A percentile compares a stretch with the other conserved stretches of the same genome.
Conservation (phyloP, 192 early-diverging fungal species). For the Powellomyces hirtus region DNA sequence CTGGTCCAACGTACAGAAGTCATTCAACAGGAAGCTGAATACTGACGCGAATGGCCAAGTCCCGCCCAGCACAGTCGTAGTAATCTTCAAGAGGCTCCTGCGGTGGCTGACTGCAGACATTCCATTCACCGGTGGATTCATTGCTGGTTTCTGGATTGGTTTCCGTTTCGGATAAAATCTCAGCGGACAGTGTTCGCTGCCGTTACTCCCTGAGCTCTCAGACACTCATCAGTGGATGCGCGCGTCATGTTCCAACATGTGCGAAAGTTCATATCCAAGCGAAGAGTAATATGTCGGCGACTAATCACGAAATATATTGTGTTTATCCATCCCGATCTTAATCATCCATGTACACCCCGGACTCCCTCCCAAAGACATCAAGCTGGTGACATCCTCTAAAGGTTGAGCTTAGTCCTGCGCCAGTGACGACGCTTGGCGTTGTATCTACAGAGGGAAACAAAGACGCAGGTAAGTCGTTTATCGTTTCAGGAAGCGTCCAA, state of each 20-base stretch:
- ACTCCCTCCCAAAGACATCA: not conserved
- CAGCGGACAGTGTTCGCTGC: no score
- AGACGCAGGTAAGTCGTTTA: not conserved
- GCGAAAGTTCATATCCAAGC: no score
- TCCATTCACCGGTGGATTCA: slow-evolving; percentile 21
- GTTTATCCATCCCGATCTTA: not conserved
- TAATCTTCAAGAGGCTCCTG: not conserved
- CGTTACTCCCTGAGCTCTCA: no score
- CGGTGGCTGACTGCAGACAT: slow-evolving; percentile 24
- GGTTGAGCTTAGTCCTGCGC: slow-evolving; percentile 97
- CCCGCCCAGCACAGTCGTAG: not conserved
- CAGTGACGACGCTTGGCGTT: slow-evolving; percentile 99
- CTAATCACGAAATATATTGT: no score
- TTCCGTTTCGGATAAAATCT: slow-evolving; percentile 18
- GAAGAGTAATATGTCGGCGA: no score
- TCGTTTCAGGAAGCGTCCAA: not conserved
- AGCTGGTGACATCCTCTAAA: slow-evolving; percentile 59
- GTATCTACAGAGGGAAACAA: slow-evolving; percentile 62
- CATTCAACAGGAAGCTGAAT: slow-evolving; percentile 9
- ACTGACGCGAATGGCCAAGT: slow-evolving; percentile 10
- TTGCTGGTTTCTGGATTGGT: slow-evolving; percentile 23
- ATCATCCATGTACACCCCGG: no score
- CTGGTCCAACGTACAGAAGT: slow-evolving; percentile 2
- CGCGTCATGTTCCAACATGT: no score
- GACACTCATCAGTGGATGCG: no score